A percentile compares a stretch with the other conserved stretches of the same genome.
These are phyloP conservation scores for Plicaturopsis crispa DNA, from an alignment of 768 basidiomycete species.

Conservation along the genomic window DNA sequence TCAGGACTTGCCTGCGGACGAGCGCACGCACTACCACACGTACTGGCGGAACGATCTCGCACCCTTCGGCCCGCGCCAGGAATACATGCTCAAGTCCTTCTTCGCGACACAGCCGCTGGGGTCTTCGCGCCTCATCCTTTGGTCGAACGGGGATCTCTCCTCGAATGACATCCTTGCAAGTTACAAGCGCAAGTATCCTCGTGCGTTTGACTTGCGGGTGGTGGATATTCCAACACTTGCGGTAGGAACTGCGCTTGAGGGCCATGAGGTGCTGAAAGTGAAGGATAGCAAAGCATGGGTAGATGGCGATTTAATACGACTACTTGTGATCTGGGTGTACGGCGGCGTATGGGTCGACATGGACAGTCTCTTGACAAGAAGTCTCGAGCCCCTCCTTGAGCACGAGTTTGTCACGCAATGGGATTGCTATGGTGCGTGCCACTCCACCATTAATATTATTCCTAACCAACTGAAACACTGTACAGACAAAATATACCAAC, in stretches of 20 bases:
- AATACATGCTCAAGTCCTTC: slow-evolving; percentile 88
- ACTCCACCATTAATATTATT: no score
- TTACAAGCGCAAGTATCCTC: slow-evolving; percentile 58
- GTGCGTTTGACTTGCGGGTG: slow-evolving; percentile 60
- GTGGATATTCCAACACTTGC: slow-evolving; percentile 67
- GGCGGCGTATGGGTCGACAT: slow-evolving; percentile 98
- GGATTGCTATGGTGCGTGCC: slow-evolving; percentile 87
- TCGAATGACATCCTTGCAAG: slow-evolving; percentile 46
- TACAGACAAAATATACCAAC: slow-evolving; percentile 66
- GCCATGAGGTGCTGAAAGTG: slow-evolving; percentile 49
- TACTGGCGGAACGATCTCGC: slow-evolving; percentile 93
- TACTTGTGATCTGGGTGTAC: slow-evolving; percentile 81
- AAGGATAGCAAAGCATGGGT: slow-evolving; percentile 84
- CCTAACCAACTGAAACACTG: neutral
- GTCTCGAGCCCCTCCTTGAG: slow-evolving; percentile 80
- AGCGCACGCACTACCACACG: slow-evolving; percentile 71
- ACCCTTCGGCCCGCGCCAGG: slow-evolving; percentile 74
- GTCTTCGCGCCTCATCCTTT: slow-evolving; percentile 65
- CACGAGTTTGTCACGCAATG: slow-evolving; percentile 98
- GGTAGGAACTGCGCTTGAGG: slow-evolving; percentile 69
- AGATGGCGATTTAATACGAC: slow-evolving; percentile 87
- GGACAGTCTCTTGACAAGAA: slow-evolving; percentile 89
- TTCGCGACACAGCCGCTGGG: slow-evolving; percentile 82
- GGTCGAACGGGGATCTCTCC: slow-evolving; percentile 82
- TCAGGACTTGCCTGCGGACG: slow-evolving; percentile 21